Evolutionary conservation across 352 stramenopile species (phyloP), one percentile per base, ranked within the genome.

Genomic region (Phytophthora parvispora): DNA sequence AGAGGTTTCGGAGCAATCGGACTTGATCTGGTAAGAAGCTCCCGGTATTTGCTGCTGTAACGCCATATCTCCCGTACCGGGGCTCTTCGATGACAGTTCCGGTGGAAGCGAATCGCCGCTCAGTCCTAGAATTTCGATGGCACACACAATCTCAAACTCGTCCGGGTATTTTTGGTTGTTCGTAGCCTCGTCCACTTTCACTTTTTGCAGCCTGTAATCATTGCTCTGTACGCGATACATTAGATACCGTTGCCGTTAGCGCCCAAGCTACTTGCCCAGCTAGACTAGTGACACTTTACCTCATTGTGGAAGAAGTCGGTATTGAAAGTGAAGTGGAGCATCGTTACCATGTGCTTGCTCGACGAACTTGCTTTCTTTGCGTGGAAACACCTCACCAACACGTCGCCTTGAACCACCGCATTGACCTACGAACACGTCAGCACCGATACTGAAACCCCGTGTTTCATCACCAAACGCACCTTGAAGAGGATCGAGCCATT

Each of bases 281-380:
- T 57, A 28, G 13, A 18, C 42, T 18, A 6, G 45, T 20, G 24
- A 7, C 9, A 81, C 79, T 60, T n/a, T 77, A 93, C 85, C 42
- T 86, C 73, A 50, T 88, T 87, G 55, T 86, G 85, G 48, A 93
- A 84, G 62, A 94, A 94, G 50, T 93, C 87, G 2, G 88, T 95
- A 63, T 94, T 89, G 58, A 95, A 92, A 13, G 84, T 93, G 47
- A 95, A 87, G 74, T 95, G 88, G 69, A 94, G 94, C 81, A 95
- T 92, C 60, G 92, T 90, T 45, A 89, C 80, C 56, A 93, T 86
- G 72, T 94, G 83, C 65, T 91, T 93, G 28, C 86, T 86, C 43
- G 94, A 64, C 53, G 94, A 90, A 28, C 87, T 85, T 27, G 75
- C 82, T 40, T 76, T 80, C 45, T 90, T 94, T 16, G 88, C 84